Percentiles rank a stretch among this genome's conserved stretches.
phyloP scores from a whole-genome alignment of 352 stramenopile species.

The Phytophthora colocasiae region DNA sequence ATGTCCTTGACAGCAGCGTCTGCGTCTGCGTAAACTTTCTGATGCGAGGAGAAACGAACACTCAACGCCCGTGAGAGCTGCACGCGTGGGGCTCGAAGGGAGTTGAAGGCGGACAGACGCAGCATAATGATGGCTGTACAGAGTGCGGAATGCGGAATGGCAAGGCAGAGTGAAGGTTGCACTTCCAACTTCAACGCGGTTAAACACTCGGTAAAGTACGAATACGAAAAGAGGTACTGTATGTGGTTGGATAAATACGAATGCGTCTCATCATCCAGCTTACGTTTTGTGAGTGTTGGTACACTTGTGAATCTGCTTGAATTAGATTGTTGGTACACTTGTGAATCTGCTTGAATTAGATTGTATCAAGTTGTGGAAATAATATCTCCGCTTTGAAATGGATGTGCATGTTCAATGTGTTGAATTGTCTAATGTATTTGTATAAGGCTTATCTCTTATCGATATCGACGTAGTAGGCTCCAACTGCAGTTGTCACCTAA shows the following conservation, averaged over 20 bases:
- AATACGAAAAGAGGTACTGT: neutral
- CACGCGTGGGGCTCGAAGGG: neutral
- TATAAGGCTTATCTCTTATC: constrained; percentile 11
- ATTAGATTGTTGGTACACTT: neutral
- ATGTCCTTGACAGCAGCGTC: constrained; percentile 84
- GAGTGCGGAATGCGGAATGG: constrained; percentile 17
- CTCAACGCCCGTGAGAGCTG: constrained; percentile 13
- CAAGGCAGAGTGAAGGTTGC: neutral
- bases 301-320: constrained; percentile 1
- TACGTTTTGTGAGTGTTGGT: too few species aligned
- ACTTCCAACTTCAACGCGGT: constrained; percentile 20
- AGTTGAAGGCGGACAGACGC: neutral
- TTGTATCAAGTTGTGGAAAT: neutral
- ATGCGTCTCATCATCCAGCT: constrained; percentile 15
- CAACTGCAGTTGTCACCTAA: constrained; percentile 23
- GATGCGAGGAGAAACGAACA: constrained; percentile 32
- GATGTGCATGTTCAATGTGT: too few species aligned
- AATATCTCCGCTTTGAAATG: neutral
- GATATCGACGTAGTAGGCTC: neutral
- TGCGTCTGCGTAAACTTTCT: constrained; percentile 76
- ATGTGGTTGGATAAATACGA: neutral
- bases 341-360: neutral
- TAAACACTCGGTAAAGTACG: neutral
- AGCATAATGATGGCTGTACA: constrained; percentile 15
- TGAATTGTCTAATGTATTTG: constrained; percentile 30